These are phyloP conservation scores for Mycena floridula DNA, from an alignment of 768 basidiomycete species.

Conservation along the genomic window DNA sequence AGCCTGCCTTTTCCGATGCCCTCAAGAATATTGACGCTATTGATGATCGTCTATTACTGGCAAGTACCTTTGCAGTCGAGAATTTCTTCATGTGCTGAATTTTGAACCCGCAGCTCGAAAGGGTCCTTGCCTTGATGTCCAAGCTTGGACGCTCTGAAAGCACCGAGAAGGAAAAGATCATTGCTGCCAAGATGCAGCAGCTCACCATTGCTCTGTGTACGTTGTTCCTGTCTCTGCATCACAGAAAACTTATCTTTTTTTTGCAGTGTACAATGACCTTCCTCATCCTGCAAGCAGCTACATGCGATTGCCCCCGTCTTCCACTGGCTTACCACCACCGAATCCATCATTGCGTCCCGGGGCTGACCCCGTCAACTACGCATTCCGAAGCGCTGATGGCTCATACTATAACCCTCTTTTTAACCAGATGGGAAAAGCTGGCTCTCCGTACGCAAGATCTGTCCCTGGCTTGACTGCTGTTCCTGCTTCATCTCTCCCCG, in stretches of 20 bases:
- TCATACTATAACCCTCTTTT: slow-evolving; percentile 50
- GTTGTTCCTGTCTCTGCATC: slow-evolving; percentile 18
- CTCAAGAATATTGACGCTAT: slow-evolving; percentile 35
- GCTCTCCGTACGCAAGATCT: slow-evolving; percentile 62
- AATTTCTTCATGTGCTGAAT: background rate
- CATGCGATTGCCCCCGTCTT: slow-evolving; percentile 24
- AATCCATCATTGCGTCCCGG: background rate
- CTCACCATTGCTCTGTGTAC: slow-evolving; percentile 49
- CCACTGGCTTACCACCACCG: slow-evolving; percentile 6
- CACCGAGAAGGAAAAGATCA: slow-evolving; percentile 15
- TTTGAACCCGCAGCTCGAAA: slow-evolving; percentile 47
- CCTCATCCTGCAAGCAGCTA: slow-evolving; percentile 66
- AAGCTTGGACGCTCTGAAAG: slow-evolving; percentile 28
- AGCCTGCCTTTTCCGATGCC: slow-evolving; percentile 49
- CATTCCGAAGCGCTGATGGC: slow-evolving; percentile 55
- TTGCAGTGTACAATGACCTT: slow-evolving; percentile 69
- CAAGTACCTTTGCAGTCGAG: slow-evolving; percentile 21
- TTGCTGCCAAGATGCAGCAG: slow-evolving; percentile 38
- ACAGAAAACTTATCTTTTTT: slow-evolving; percentile 2
- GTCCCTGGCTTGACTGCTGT: slow-evolving; percentile 43
- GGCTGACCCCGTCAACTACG: slow-evolving; percentile 32
- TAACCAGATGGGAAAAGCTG: slow-evolving; percentile 54
- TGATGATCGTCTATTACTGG: slow-evolving; percentile 60
- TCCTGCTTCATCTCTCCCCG: slow-evolving; percentile 47
- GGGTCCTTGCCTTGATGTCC: slow-evolving; percentile 54